Percentiles rank a stretch among this genome's conserved stretches.
Evolutionary conservation across 2,329 filamentous ascomycete species (phyloP).

Genomic region (Talaromyces atroroseus): DNA sequence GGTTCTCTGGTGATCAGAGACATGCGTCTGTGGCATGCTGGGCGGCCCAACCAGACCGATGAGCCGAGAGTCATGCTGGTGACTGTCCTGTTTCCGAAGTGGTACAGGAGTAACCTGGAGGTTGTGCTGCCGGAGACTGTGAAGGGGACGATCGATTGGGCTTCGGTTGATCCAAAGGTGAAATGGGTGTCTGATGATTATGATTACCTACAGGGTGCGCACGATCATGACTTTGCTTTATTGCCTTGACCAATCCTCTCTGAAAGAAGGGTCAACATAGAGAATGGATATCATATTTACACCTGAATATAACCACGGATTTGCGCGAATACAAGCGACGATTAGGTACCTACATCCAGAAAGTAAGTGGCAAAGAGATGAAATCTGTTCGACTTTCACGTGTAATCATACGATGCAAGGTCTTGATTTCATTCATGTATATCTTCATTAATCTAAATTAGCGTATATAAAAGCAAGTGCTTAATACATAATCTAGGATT

Average conservation of each 20-base stretch:
- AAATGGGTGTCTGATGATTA: constrained; percentile 34
- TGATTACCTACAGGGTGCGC: constrained; percentile 33
- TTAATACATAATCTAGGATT: background rate
- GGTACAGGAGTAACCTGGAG: constrained; percentile 29
- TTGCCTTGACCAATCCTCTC: constrained; percentile 9
- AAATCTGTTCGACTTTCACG: too few species aligned
- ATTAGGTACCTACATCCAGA: too few species aligned
- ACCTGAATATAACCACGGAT: too few species aligned
- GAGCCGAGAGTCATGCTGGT: constrained; percentile 44
- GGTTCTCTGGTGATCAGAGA: constrained; percentile 45
- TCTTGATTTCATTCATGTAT: background rate
- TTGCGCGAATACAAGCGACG: too few species aligned
- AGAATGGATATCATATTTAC: too few species aligned
- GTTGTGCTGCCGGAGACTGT: constrained; percentile 28
- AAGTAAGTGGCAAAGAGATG: too few species aligned
- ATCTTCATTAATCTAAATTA: constrained; percentile 3
- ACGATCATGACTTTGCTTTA: constrained; percentile 32
- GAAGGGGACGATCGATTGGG: constrained; percentile 30
- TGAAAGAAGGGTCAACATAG: too few species aligned
- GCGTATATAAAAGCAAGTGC: constrained; percentile 4
- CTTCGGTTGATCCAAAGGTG: constrained; percentile 28
- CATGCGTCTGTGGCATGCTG: constrained; percentile 47
- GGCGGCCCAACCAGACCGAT: constrained; percentile 43
- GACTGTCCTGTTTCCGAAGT: constrained; percentile 35
- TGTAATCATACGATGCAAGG: too few species aligned